Evolutionary conservation across 106 monocot species (phyloP).

Genomic region (Phalaenopsis equestris): DNA sequence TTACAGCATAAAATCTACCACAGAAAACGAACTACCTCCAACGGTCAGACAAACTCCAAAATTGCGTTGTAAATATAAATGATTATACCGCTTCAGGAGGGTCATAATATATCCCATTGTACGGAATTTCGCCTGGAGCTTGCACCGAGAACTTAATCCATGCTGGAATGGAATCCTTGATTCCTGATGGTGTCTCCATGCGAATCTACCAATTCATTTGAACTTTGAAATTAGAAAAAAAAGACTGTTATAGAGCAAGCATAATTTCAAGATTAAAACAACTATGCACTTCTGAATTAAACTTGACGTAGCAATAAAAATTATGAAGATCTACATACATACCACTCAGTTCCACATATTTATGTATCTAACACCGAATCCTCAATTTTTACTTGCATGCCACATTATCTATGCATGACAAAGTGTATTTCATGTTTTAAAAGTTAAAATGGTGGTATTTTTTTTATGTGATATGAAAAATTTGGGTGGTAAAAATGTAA

Average conservation of each 20-base stretch:
- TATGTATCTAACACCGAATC: no score
- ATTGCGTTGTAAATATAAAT: not conserved
- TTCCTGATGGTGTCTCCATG: slow-evolving; percentile 91
- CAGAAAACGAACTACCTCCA: not conserved
- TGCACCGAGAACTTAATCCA: slow-evolving; percentile 99
- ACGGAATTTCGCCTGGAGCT: slow-evolving; percentile 90
- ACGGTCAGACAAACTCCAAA: not conserved
- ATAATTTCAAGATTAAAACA: not conserved
- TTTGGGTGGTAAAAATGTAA: no score
- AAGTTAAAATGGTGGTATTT: no score
- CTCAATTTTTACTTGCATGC: no score
- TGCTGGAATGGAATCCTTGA: slow-evolving; percentile 97
- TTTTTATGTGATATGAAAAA: no score
- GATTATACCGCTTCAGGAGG: slow-evolving; percentile 76
- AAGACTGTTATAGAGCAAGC: not conserved
- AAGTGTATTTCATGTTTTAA: no score
- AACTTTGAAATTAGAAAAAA: not conserved
- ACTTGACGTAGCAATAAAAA: not conserved
- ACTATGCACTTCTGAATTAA: not conserved
- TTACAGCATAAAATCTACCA: not conserved
- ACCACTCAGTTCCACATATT: no score
- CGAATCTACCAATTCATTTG: slow-evolving; percentile 53
- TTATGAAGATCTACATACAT: no score
- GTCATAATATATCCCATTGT: slow-evolving; percentile 97
- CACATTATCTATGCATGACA: no score